Base-by-base conservation (phyloP, 2,329 filamentous ascomycete species). In the Tolypocladium album region DNA sequence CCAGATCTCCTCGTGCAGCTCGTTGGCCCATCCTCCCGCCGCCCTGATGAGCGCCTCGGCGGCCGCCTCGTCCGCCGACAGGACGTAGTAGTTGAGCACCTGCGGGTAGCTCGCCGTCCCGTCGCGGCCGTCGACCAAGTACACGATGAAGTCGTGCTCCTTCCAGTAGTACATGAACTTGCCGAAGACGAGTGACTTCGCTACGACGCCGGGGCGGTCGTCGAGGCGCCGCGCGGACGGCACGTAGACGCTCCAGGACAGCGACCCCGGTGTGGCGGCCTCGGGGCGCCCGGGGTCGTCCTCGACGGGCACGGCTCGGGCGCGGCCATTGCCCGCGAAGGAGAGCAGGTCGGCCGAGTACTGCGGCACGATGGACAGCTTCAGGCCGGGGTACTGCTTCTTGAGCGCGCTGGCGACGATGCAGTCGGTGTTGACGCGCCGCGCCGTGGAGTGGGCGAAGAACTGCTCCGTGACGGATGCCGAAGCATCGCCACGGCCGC, bases 1-100 rank as follows among this genome's bases (percentile, higher is more conserved):
- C 76, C 84, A 85, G 38, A 89, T 79, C 71, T 88, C 84, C 34
- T 83, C 74, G 66, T 87, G 85, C 24, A 88, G 71, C 63, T 84
- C 78, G 59, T 72, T 74, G 27, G 72, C 74, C 82, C 83, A 88
- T 24, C 71, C 68, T 0, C 82, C 81, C 0, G 79, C 83, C 3
- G 80, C 79, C 9, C 81, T 72, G 38, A 88, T 71, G 47, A 89
- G 73, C 4, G 76, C 74, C 61, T 87, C 79, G 3, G 72, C 71
- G 39, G 68, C 66, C 53, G 59, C 56, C 38, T 66, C 67, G 43
- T 72, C 66, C 1, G 70, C 58, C 1, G 72, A 66, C 1, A 80
- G 69, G 27, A 80, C 62, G 63, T 76, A 80, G 61, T 69, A 73
- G 64, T 76, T 76, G 24, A 62, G 64, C 4, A 69, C 39, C 0